These are phyloP conservation scores for Cladosporium sphaerospermum DNA, from an alignment of 2,329 filamentous ascomycete species.

Conservation along the genomic window DNA sequence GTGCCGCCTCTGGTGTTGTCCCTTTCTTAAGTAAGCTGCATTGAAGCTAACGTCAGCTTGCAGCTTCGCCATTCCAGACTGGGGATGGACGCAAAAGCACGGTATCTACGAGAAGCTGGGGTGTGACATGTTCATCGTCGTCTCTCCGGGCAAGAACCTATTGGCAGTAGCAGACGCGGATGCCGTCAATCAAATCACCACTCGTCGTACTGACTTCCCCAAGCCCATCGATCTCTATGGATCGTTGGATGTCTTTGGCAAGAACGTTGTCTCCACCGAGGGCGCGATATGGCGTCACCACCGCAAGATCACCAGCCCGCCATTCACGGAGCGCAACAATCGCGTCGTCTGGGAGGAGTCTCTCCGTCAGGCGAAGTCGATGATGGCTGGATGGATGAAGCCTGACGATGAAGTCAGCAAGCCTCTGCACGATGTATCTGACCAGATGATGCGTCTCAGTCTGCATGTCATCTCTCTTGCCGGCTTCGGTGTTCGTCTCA, in stretches of 20 bases:
- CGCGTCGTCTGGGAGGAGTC: constrained; percentile 59
- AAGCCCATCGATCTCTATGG: constrained; percentile 58
- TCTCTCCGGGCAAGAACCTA: constrained; percentile 49
- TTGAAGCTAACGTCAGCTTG: neutral
- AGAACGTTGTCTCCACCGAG: constrained; percentile 66
- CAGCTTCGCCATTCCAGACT: constrained; percentile 55
- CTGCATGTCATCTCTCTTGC: constrained; percentile 60
- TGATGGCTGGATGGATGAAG: constrained; percentile 55
- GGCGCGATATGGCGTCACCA: constrained; percentile 65
- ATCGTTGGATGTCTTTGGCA: constrained; percentile 57
- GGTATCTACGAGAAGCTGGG: constrained; percentile 53
- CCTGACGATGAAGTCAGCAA: constrained; percentile 34
- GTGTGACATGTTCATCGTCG: constrained; percentile 57
- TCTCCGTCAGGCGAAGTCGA: constrained; percentile 56
- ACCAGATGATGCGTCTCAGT: constrained; percentile 60
- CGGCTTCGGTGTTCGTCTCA: constrained; percentile 59
- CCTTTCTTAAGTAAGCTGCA: no score
- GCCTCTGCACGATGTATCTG: constrained; percentile 52
- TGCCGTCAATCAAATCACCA: constrained; percentile 59
- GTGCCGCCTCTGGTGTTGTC: constrained; percentile 20
- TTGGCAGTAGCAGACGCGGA: constrained; percentile 59
- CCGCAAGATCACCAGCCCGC: constrained; percentile 63
- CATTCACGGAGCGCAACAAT: constrained; percentile 73
- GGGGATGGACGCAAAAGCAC: constrained; percentile 52
- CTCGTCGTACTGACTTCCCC: constrained; percentile 63